Evolutionary conservation across 169 alveolate genomes (phyloP), one percentile per base, ranked within the genome.

Genomic region (Hepatocystis sp.): DNA sequence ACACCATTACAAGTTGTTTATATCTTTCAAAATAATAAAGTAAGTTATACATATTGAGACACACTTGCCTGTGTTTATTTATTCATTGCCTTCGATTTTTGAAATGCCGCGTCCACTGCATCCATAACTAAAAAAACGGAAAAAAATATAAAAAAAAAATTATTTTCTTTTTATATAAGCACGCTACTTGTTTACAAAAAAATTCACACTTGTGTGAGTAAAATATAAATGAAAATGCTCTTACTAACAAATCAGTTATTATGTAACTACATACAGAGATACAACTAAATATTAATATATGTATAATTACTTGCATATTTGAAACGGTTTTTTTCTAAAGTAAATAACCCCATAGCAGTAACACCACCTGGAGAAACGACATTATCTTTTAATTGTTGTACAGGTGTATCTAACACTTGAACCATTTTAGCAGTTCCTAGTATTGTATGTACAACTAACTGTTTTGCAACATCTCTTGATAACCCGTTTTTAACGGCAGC

Each of bases 361-460:
- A 86, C 89, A 15, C 95, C 95, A 10, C 93, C 93, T 1, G 95
- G 95, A 4, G 95, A 85, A 19, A 91, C 67, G 15, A 90, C 84
- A 25, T 89, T 86, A 13, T 91, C 95, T 30, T 85, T 90, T 49
- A 91, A 56, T 32, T 81, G 89, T 55, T 81, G 89, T 1, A 90
- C 84, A 30, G 91, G 93, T 2, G 17, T n/a, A 49, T 64, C 58
- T 25, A 67, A 76, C 5, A 25, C 17, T 17, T 46, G 17, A 28
- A 66, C 89, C 91, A 88, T 65, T 27, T 60, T 30, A 36, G 52
- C 84, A 0, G 93, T 47, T 3, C 93, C 93, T 25, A 11, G 19
- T 17, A 88, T 84, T 15, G 93, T 88, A 56, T 88, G 88, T 23
- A 81, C 40, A 53, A 66, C 92, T 27, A 88, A 46, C 2, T 68